Evolutionary conservation across 345 rosid species (phyloP).

Genomic region (Geranium brycei): DNA sequence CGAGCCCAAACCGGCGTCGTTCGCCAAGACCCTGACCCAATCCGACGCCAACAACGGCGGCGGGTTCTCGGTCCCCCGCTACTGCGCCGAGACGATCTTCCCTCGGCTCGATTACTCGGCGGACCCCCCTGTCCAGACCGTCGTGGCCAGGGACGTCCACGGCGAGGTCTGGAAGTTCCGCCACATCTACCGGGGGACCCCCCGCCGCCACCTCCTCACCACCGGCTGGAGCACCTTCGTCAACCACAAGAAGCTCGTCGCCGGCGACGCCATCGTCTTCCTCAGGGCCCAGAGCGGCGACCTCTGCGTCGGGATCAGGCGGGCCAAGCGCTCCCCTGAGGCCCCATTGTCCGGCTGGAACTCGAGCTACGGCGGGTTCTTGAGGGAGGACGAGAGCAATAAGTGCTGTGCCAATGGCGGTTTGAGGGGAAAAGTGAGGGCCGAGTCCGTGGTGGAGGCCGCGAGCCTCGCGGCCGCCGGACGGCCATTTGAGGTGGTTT

Average conservation of each 20-base stretch:
- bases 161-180: slow-evolving; percentile 67
- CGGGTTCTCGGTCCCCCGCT: slow-evolving; percentile 89
- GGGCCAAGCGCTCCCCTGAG: slow-evolving; percentile 25
- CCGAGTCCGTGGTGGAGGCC: slow-evolving; percentile 44
- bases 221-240: slow-evolving; percentile 98
- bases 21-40: slow-evolving; percentile 66
- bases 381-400: neutral
- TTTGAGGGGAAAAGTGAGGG: slow-evolving; percentile 32
- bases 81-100: slow-evolving; percentile 77
- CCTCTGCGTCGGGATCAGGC: slow-evolving; percentile 62
- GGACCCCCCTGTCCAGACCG: slow-evolving; percentile 76
- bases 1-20: slow-evolving; percentile 24
- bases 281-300: slow-evolving; percentile 45
- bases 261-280: slow-evolving; percentile 81
- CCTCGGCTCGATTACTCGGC: slow-evolving; percentile 63
- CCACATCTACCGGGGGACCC: slow-evolving; percentile 84
- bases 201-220: slow-evolving; percentile 72
- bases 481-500: slow-evolving; percentile 59
- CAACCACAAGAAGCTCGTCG: slow-evolving; percentile 67
- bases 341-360: slow-evolving; percentile 13
- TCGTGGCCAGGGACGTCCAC: slow-evolving; percentile 52
- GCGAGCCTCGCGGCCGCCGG: slow-evolving; percentile 42
- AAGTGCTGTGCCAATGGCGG: slow-evolving; percentile 1
- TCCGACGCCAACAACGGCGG: slow-evolving; percentile 96
- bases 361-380: slow-evolving; percentile 39